Evolutionary conservation across 257 asterid species (phyloP), one percentile per base, ranked within the genome.

Genomic region (Fraxinus pennsylvanica): DNA sequence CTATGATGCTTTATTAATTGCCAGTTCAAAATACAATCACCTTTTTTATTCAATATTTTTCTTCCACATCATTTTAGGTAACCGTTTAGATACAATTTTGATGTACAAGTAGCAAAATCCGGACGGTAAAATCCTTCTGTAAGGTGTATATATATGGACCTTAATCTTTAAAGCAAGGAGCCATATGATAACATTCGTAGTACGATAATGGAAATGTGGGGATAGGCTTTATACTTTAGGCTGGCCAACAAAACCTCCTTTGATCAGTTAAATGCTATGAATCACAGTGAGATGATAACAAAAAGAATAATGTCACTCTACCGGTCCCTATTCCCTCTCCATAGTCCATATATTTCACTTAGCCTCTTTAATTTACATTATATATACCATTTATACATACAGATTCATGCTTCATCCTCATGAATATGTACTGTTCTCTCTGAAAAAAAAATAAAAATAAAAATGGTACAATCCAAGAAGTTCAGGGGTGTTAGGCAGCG

Each of bases 401-500:
- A 54, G 71, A 29, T 63, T 32, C 13, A n/a, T 68, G 71, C 43
- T 63, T 47, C 13, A n/a, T 74, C 65, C 25, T 59, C 67, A 8
- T 36, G 30, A 45, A 68, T 69, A 54, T 7, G 5, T 67, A 13
- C 33, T 33, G 8, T 39, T 54, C 74, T 73, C 78, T 54, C 77
- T 35, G 67, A 21, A 10, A n/a, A 7, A 1, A 25, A 21, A 9
- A 2, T 21, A 61, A 27, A 25, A 25, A 25, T 25, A 25, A 43
- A 50, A 15, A 89, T 89, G 92, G 91, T 84, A 59, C 89, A 82
- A 47, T 29, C 92, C n/a, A 89, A 84, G 81, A 89, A 89, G 83
- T 89, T 76, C 86, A 89, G 91, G 82, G 92, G 92, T 61, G 92
- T 89, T 81, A 85, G 92, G 66, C 92, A 89, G 76, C 92, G 92